These are phyloP conservation scores for Mortierella sp. DNA, from an alignment of 371 early-diverging fungal genomes.

Conservation along the genomic window DNA sequence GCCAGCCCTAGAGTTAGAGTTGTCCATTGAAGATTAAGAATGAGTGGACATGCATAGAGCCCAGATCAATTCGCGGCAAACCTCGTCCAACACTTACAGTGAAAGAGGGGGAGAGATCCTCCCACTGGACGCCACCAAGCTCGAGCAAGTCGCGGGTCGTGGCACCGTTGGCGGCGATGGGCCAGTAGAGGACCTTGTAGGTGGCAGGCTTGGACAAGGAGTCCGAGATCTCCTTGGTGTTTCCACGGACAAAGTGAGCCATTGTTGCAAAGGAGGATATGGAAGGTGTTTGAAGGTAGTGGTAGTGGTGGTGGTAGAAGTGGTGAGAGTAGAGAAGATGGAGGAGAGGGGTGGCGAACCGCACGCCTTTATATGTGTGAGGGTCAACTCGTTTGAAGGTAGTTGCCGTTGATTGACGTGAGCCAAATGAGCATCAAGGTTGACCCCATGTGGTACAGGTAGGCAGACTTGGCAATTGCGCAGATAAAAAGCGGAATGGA, in stretches of 20 bases:
- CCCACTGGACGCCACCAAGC: conserved; percentile 23
- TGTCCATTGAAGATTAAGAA: background rate
- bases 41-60: too few species aligned
- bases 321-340: background rate
- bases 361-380: too few species aligned
- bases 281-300: background rate
- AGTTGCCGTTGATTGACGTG: too few species aligned
- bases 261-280: background rate
- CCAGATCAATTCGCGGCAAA: too few species aligned
- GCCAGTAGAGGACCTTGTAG: conserved; percentile 25
- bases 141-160: conserved; percentile 25
- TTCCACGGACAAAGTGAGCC: conserved; percentile 12
- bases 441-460: too few species aligned
- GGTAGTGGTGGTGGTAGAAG: background rate
- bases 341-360: background rate
- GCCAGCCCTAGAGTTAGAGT: conserved; percentile 11
- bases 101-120: conserved; percentile 4
- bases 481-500: too few species aligned
- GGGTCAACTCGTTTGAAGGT: too few species aligned
- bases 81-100: conserved; percentile 24
- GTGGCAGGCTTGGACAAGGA: conserved; percentile 21
- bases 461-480: too few species aligned
- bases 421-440: too few species aligned
- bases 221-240: conserved; percentile 10
- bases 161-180: conserved; percentile 12